Base-by-base conservation (phyloP, 139 green algal species). In the Auxenochlorella pyrenoidosa region DNA sequence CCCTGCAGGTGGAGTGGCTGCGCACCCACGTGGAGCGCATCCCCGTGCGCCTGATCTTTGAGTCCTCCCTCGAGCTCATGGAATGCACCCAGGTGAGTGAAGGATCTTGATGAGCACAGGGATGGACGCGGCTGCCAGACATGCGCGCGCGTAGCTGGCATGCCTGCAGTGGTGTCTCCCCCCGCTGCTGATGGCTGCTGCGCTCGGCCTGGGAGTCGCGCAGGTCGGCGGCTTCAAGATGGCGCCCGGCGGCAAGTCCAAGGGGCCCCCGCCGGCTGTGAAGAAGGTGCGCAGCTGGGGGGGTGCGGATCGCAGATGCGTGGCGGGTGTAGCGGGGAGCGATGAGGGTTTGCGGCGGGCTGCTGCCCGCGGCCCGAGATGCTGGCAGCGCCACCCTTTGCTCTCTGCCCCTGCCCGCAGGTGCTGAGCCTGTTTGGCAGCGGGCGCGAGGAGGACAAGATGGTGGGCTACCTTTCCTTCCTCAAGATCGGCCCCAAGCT, bases 11-110 rank as follows among this genome's bases (percentile, higher is more conserved):
- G 34, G 95, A 99, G 90, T 99, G 98, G 98, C 92, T 99, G 79
- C 83, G 90, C 0, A 58, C 87, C 32, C 89, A 84, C 1, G 72
- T 99, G 5, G 54, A 84, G 0, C 24, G 85, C 12, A 90, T 99
- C 6, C 97, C 97, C 0, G 86, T 96, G 44, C 92, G 97, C 12
- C 92, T 99, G 79, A 93, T 98, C 32, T 99, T 99, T 92, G 98
- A 99, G 93, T 97, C 92, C 18, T 95, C 96, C 1, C 92, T 99
- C 76, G 97, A 99, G 92, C 94, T 99, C 18, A 99, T 99, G 98
- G 86, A 89, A 28, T 83, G 51, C 36, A 99, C 96, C 10, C 88
- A 92, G n/a, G 90, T 98, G 47, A 10, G 47, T 6, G 47, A 54
- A 54, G 47, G 47, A 10, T n/a, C n/a, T n/a, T n/a, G n/a, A n/a